Base-by-base conservation (phyloP, 108 stramenopile species). In the Thalassiosira profunda region DNA sequence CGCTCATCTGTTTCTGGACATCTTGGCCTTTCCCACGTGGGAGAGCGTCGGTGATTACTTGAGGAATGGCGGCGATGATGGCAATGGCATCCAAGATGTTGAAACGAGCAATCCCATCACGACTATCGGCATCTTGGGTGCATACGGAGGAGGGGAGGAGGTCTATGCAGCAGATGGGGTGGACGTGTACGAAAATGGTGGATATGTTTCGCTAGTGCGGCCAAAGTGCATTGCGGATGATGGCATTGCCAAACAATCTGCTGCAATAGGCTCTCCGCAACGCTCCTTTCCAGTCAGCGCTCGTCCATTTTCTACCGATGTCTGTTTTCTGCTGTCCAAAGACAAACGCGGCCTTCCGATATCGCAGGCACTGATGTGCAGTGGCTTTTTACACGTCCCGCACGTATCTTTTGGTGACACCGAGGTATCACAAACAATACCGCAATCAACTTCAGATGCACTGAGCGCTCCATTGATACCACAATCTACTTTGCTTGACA, bases 351-450 rank as follows among this genome's bases (percentile, higher is more conserved):
- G 93, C 14, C 67, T 95, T 46, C 80, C 87, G 12, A 44, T 66
- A 38, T 36, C 58, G 0, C 75, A 92, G 29, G 93, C 89, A 26
- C 37, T 73, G 49, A 15, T 77, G 12, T 92, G 93, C 60, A 59
- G 76, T 53, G 48, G 47, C 24, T 95, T 92, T 80, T 71, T 92
- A 0, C 93, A 95, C 71, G 75, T 95, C 12, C 90, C 89, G 7
- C 86, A 87, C 52, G 57, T 80, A 31, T 69, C 47, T 37, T 58
- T 73, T 36, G 71, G 61, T 49, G 18, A 20, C n/a, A 46, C 8
- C 5, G 29, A 26, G 11, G 44, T 33, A 67, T 35, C 58, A 33
- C 37, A 14, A 23, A 62, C 48, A 6, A 10, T n/a, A 29, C 15
- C 0, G 31, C 38, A 24, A 42, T 29, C 17, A 24, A 62, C 23